Conservation (phyloP, 441 rosid species). For the Manihot esculenta region DNA sequence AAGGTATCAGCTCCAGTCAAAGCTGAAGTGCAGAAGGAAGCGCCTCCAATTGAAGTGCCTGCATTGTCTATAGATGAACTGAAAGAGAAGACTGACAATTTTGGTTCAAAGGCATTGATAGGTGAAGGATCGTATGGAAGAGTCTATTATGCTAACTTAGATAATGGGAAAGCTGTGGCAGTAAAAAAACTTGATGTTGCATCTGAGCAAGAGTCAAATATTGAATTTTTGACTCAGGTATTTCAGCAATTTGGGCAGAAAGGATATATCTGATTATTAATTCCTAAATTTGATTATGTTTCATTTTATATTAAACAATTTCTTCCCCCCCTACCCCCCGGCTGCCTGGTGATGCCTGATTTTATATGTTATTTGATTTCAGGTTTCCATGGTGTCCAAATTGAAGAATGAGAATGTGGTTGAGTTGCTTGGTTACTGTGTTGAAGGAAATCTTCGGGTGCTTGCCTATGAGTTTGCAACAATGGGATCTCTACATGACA, state of each 20-base stretch:
- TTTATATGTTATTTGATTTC: neutral
- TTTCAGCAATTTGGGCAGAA: neutral
- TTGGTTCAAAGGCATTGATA: conserved; percentile 90
- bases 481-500: conserved; percentile 96
- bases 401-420: conserved; percentile 82
- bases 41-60: conserved; percentile 83
- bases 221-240: conserved; percentile 89
- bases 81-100: conserved; percentile 85
- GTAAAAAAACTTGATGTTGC: conserved; percentile 89
- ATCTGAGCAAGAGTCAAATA: conserved; percentile 70
- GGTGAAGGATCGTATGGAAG: conserved; percentile 99
- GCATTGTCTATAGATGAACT: conserved; percentile 64
- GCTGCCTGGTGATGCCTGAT: no score
- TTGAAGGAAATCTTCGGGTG: conserved; percentile 75
- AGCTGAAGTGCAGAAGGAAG: conserved; percentile 59
- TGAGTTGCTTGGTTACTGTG: conserved; percentile 86
- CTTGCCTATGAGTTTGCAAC: conserved; percentile 97
- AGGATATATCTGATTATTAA: neutral
- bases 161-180: conserved; percentile 66
- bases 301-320: neutral
- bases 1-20: conserved; percentile 57
- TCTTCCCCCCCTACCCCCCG: no score
- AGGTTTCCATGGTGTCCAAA: conserved; percentile 86
- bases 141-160: conserved; percentile 74
- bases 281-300: conserved; percentile 7